A percentile compares a stretch with the other conserved stretches of the same genome.
Evolutionary conservation across 139 green algal species (phyloP).

Genomic region (Chlamydomonas incerta): DNA sequence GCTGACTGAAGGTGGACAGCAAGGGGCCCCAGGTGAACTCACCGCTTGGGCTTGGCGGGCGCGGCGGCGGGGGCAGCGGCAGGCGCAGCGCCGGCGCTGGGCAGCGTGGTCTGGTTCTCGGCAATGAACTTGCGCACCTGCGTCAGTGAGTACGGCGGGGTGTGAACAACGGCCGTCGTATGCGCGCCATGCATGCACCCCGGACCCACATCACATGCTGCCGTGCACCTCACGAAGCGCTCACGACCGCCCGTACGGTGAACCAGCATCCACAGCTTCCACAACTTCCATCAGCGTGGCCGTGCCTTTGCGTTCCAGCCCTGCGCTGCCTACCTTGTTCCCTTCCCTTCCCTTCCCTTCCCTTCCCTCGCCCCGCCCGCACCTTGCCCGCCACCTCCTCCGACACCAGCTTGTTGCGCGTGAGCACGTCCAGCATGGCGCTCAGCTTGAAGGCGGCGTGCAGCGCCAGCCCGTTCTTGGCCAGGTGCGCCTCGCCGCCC

Average conservation of each 20-base stretch:
- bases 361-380: neutral
- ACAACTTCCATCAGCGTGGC: too few relatives aligned
- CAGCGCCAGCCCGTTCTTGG: conserved; percentile 78
- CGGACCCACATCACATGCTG: too few relatives aligned
- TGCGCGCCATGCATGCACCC: too few relatives aligned
- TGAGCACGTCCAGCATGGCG: conserved; percentile 74
- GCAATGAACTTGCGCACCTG: conserved; percentile 85
- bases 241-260: too few relatives aligned
- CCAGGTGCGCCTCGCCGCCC: conserved; percentile 86
- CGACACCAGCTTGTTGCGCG: conserved; percentile 69
- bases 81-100: conserved; percentile 37
- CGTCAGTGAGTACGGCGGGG: too few relatives aligned
- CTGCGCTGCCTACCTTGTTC: too few relatives aligned
- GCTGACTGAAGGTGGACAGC: too few relatives aligned
- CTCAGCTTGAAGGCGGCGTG: conserved; percentile 83
- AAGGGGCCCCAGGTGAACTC: neutral
- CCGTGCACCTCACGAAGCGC: too few relatives aligned
- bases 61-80: conserved; percentile 39
- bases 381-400: conserved; percentile 73
- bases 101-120: conserved; percentile 90
- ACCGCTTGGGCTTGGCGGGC: conserved; percentile 5
- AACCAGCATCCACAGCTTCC: too few relatives aligned
- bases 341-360: too few relatives aligned
- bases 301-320: too few relatives aligned
- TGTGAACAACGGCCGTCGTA: too few relatives aligned